phyloP scores from a whole-genome alignment of 192 early-diverging fungal genomes.

The Umbelopsis vinacea region DNA sequence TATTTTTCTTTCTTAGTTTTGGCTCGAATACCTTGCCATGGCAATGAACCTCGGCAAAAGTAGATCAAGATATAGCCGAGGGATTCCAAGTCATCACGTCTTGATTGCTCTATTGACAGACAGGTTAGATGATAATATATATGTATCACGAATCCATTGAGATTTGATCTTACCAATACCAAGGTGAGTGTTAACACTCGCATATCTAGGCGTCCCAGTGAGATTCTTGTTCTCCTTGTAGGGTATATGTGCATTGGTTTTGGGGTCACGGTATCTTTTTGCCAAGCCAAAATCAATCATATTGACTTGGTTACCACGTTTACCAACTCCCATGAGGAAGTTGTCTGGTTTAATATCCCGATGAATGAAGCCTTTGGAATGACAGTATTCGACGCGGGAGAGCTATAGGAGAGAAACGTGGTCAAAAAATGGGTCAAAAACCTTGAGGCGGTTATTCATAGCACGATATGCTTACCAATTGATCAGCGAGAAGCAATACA shows the following conservation, averaged over 20 bases:
- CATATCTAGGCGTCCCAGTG: slow-evolving; percentile 90
- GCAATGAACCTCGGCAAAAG: slow-evolving; percentile 86
- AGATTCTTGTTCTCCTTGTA: slow-evolving; percentile 93
- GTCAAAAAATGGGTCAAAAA: not conserved
- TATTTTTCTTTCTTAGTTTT: slow-evolving; percentile 94
- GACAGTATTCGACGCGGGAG: slow-evolving; percentile 73
- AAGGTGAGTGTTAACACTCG: slow-evolving; percentile 87
- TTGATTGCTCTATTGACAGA: slow-evolving; percentile 73
- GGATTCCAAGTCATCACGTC: slow-evolving; percentile 90
- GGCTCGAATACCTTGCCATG: slow-evolving; percentile 92
- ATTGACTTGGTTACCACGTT: slow-evolving; percentile 85
- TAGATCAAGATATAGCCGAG: slow-evolving; percentile 91
- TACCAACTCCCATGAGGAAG: slow-evolving; percentile 88
- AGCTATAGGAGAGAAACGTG: slow-evolving; percentile 34
- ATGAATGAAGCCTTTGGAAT: slow-evolving; percentile 87
- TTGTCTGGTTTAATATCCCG: slow-evolving; percentile 93
- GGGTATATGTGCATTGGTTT: slow-evolving; percentile 84
- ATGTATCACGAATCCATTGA: too few species aligned
- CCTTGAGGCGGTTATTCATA: too few species aligned
- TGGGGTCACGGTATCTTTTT: slow-evolving; percentile 86
- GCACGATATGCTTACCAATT: slow-evolving; percentile 62
- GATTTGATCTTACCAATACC: slow-evolving; percentile 60
- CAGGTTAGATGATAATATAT: not conserved
- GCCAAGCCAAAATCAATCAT: slow-evolving; percentile 93
- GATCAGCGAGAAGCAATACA: slow-evolving; percentile 84